Evolutionary conservation across 2,329 filamentous ascomycete species (phyloP), one percentile per base, ranked within the genome.

Genomic region (Pseudogymnoascus sp.): DNA sequence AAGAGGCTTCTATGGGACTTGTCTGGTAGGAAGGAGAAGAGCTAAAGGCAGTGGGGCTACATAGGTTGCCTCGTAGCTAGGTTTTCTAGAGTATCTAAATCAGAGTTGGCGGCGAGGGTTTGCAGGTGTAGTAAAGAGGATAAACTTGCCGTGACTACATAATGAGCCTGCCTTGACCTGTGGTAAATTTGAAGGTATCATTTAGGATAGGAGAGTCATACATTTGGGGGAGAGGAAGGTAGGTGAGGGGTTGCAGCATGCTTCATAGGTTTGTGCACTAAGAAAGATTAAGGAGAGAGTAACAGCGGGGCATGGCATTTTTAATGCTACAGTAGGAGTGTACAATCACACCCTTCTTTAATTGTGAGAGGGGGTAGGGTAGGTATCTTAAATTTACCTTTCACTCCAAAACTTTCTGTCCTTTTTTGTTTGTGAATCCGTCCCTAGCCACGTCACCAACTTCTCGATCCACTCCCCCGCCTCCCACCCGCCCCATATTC

Each of bases 21-120:
- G 19, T 19, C 19, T 19, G 19, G 19, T 19, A 19, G 19, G 19
- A 19, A 19, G 19, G 19, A 19, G 19, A 19, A 19, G 19, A 19
- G 19, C 19, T 19, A 19, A 19, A 19, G 19, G 2, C 19, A 19
- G 19, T 19, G 70, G 2, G 66, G 46, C 64, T 68, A 73, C 12
- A 70, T 33, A 3, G 69, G 68, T 10, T 19, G 46, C 22, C 61
- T 62, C 1, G 37, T 50, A 16, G 50, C 38, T 2, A 66, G 46
- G 4, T 65, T 60, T 62, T 62, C 28, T 4, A 67, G 33, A 33
- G 22, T 31, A 6, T 16, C 24, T 22, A 59, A 14, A 7, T 31
- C 19, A 8, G 31, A 35, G 6, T 59, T 16, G 28, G 26, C n/a
- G 6, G 2, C 3, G 28, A 56, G 4, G 22, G 26, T 12, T 19